These are phyloP conservation scores for Omphalotus guepiniiformis DNA, from an alignment of 768 basidiomycete species.

Conservation along the genomic window DNA sequence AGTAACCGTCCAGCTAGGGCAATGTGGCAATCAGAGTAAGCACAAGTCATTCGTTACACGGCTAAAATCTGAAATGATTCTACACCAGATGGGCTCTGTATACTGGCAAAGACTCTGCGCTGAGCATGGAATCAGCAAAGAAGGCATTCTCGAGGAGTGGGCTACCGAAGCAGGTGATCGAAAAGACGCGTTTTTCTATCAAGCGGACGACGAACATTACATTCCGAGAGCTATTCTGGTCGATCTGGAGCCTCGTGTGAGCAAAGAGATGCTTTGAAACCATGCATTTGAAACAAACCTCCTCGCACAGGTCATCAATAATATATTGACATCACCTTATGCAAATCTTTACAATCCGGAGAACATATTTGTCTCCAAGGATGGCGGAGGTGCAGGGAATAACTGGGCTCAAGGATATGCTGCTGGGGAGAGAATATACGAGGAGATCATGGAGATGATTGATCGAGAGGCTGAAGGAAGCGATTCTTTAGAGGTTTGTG, in stretches of 20 bases:
- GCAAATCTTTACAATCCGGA: slow-evolving; percentile 95
- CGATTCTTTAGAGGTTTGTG: slow-evolving; percentile 86
- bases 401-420: slow-evolving; percentile 98
- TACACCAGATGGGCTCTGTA: slow-evolving; percentile 80
- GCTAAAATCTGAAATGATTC: slow-evolving; percentile 11
- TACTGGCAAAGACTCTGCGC: slow-evolving; percentile 99
- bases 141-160: slow-evolving; percentile 96
- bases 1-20: slow-evolving; percentile 71
- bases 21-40: slow-evolving; percentile 91
- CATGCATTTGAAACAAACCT: background rate
- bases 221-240: slow-evolving; percentile 95
- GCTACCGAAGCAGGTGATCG: slow-evolving; percentile 93
- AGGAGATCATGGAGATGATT: slow-evolving; percentile 98
- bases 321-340: slow-evolving; percentile 84
- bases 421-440: slow-evolving; percentile 86
- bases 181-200: slow-evolving; percentile 99
- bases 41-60: slow-evolving; percentile 6
- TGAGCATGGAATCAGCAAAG: slow-evolving; percentile 95
- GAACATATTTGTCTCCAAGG: slow-evolving; percentile 93
- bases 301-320: slow-evolving; percentile 83
- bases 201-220: slow-evolving; percentile 99
- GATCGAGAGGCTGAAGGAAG: slow-evolving; percentile 98
- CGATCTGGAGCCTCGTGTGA: slow-evolving; percentile 92
- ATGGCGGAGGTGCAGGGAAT: slow-evolving; percentile 98
- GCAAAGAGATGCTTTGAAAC: slow-evolving; percentile 21